A percentile compares a stretch with the other conserved stretches of the same genome.
These are phyloP conservation scores for Apophysomyces variabilis DNA, from an alignment of 371 early-diverging fungal species.

Conservation along the genomic window DNA sequence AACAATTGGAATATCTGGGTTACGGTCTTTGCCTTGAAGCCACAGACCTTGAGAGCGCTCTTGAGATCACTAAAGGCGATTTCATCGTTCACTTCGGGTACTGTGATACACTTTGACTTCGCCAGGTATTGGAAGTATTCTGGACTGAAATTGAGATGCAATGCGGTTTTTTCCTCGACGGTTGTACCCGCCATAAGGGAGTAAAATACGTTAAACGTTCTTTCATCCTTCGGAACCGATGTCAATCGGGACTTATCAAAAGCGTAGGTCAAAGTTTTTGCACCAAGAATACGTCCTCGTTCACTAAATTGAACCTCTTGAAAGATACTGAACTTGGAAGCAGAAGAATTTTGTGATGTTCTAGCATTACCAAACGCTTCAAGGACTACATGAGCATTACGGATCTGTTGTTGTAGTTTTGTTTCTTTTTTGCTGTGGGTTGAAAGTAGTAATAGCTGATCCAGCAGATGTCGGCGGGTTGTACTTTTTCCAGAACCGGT, in stretches of 20 bases:
- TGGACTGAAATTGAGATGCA: constrained; percentile 44
- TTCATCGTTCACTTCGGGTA: constrained; percentile 49
- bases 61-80: constrained; percentile 69
- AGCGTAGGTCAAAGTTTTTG: constrained; percentile 79
- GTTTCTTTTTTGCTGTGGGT: constrained; percentile 58
- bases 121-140: constrained; percentile 46
- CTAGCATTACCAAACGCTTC: constrained; percentile 72
- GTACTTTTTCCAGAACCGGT: constrained; percentile 80
- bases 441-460: constrained; percentile 66
- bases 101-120: constrained; percentile 38
- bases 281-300: constrained; percentile 78
- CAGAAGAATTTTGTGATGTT: constrained; percentile 65
- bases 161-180: constrained; percentile 47
- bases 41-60: constrained; percentile 74
- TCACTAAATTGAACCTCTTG: constrained; percentile 83
- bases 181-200: constrained; percentile 70
- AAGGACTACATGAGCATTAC: constrained; percentile 56
- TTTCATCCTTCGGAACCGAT: constrained; percentile 60
- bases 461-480: constrained; percentile 60
- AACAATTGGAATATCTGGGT: constrained; percentile 72
- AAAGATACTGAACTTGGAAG: constrained; percentile 77
- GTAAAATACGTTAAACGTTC: constrained; percentile 92
- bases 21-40: constrained; percentile 76
- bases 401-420: constrained; percentile 66
- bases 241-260: constrained; percentile 81